Evolutionary conservation across 1,284 basidiomycete genomes (phyloP).

Genomic region (Exsudoporus floridanus): DNA sequence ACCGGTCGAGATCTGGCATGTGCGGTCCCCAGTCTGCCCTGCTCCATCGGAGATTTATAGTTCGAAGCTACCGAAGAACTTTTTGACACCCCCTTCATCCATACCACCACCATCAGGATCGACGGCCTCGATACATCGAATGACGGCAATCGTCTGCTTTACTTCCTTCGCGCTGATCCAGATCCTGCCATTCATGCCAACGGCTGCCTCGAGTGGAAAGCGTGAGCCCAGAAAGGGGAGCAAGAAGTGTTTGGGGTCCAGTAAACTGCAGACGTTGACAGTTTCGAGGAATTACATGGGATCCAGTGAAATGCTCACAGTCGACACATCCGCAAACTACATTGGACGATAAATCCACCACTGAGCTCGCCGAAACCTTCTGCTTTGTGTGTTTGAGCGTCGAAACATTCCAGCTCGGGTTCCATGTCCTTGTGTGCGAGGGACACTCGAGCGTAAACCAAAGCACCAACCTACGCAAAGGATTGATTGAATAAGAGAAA

Average conservation of each 20-base stretch:
- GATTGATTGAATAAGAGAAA: not conserved
- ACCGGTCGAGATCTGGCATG: not conserved
- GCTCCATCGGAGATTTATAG: slow-evolving; percentile 35
- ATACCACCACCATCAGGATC: slow-evolving; percentile 66
- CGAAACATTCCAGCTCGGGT: slow-evolving; percentile 85
- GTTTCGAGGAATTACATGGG: slow-evolving; percentile 1
- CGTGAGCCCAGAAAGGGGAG: slow-evolving; percentile 69
- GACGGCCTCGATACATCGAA: slow-evolving; percentile 69
- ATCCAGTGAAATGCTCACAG: slow-evolving; percentile 49
- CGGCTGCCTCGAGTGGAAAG: slow-evolving; percentile 76
- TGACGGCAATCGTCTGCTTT: slow-evolving; percentile 64
- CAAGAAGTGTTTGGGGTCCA: slow-evolving; percentile 73
- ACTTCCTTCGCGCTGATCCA: slow-evolving; percentile 74
- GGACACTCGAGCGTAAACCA: slow-evolving; percentile 82
- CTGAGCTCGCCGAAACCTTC: slow-evolving; percentile 84
- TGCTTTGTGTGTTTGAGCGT: slow-evolving; percentile 79
- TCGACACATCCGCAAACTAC: slow-evolving; percentile 76
- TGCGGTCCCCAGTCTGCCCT: not conserved
- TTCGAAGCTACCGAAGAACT: slow-evolving; percentile 56
- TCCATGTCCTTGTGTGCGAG: slow-evolving; percentile 89
- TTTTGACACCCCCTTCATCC: slow-evolving; percentile 52
- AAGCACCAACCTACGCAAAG: slow-evolving; percentile 64
- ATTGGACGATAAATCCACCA: slow-evolving; percentile 73
- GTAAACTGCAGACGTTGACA: slow-evolving; percentile 50
- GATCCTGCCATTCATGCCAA: slow-evolving; percentile 80